phyloP scores from a whole-genome alignment of 208 protist species.

The Trypanosoma grayi region DNA sequence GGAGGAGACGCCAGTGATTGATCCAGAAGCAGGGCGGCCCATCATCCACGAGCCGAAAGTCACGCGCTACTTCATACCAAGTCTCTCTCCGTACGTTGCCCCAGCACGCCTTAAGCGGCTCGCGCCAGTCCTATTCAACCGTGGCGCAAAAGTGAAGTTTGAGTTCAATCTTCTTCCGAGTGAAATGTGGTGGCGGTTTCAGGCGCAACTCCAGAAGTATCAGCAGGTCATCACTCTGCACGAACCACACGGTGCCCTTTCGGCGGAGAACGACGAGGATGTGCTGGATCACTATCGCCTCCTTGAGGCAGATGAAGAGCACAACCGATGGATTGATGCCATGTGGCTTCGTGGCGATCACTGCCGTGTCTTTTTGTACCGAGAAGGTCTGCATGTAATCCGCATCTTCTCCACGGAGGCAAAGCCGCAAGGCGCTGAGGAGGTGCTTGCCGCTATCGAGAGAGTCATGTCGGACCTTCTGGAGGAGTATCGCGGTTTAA shows the following conservation, averaged over 20 bases:
- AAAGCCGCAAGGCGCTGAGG: slow-evolving; percentile 40
- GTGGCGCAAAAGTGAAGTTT: slow-evolving; percentile 64
- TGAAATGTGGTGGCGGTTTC: slow-evolving; percentile 85
- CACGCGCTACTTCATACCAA: slow-evolving; percentile 80
- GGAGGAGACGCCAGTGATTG: slow-evolving; percentile 65
- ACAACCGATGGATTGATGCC: slow-evolving; percentile 83
- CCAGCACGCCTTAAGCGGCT: slow-evolving; percentile 54
- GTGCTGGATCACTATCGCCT: slow-evolving; percentile 62
- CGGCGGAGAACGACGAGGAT: slow-evolving; percentile 43
- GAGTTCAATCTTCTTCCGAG: slow-evolving; percentile 88
- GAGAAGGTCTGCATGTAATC: slow-evolving; percentile 54
- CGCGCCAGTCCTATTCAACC: slow-evolving; percentile 74
- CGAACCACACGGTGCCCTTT: slow-evolving; percentile 35
- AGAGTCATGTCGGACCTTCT: slow-evolving; percentile 48
- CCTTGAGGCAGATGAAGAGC: slow-evolving; percentile 74
- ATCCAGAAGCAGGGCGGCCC: slow-evolving; percentile 36
- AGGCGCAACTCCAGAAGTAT: slow-evolving; percentile 62
- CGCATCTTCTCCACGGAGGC: slow-evolving; percentile 63
- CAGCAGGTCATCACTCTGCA: slow-evolving; percentile 59
- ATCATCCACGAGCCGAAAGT: slow-evolving; percentile 32
- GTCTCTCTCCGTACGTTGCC: slow-evolving; percentile 56
- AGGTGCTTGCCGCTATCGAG: slow-evolving; percentile 63
- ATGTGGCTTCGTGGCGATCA: slow-evolving; percentile 70
- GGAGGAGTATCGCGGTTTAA: slow-evolving; percentile 68
- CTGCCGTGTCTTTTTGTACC: slow-evolving; percentile 76